Conservation (phyloP, 2,329 filamentous ascomycete species). For the Alternaria angustiovoidea region DNA sequence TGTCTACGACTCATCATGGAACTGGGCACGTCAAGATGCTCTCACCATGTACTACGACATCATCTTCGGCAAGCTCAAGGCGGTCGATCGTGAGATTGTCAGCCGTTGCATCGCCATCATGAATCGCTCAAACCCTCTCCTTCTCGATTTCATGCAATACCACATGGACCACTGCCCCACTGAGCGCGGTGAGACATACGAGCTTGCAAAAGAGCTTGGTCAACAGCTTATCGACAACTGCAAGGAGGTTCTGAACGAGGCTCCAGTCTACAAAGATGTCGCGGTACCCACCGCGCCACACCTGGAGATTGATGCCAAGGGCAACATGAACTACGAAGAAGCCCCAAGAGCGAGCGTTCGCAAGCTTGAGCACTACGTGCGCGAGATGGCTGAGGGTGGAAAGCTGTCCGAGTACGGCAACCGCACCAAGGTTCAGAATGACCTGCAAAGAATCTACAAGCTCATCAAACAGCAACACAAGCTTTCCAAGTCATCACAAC, state of each 20-base stretch:
- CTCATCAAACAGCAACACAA: conserved; percentile 98
- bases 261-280: conserved; percentile 96
- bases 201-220: conserved; percentile 94
- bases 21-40: conserved; percentile 97
- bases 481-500: conserved; percentile 92
- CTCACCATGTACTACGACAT: conserved; percentile 99
- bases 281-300: conserved; percentile 88
- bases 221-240: conserved; percentile 97
- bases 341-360: conserved; percentile 85
- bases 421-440: conserved; percentile 96
- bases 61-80: conserved; percentile 93
- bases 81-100: conserved; percentile 95
- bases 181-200: conserved; percentile 95
- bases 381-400: conserved; percentile 97
- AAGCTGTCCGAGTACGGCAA: conserved; percentile 99
- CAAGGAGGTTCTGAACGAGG: conserved; percentile 82
- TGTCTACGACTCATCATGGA: conserved; percentile 98
- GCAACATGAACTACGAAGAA: conserved; percentile 92
- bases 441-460: conserved; percentile 94
- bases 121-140: conserved; percentile 95
- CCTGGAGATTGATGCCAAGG: conserved; percentile 89
- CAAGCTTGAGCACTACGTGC: conserved; percentile 98
- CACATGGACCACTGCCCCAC: conserved; percentile 99
- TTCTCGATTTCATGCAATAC: conserved; percentile 99
- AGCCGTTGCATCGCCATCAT: conserved; percentile 99